These are phyloP conservation scores for Colletotrichum sidae DNA, from an alignment of 2,329 filamentous ascomycete genomes.

Conservation along the genomic window DNA sequence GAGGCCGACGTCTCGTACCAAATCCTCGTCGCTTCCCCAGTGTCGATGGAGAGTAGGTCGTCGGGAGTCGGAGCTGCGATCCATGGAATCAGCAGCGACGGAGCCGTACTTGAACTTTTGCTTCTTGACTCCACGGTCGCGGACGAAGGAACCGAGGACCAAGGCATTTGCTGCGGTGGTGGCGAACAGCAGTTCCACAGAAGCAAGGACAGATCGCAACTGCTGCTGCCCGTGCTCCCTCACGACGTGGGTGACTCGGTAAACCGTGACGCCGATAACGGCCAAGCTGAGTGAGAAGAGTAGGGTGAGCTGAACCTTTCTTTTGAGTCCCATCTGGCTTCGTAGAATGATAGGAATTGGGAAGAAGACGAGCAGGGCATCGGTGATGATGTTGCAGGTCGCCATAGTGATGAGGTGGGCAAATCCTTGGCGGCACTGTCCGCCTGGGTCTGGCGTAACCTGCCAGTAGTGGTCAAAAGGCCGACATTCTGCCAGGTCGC, in stretches of 20 bases:
- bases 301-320: constrained; percentile 81
- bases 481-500: constrained; percentile 85
- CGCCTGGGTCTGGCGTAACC: constrained; percentile 86
- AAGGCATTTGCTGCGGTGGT: constrained; percentile 89
- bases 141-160: constrained; percentile 90
- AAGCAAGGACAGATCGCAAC: constrained; percentile 88
- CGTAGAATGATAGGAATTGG: constrained; percentile 88
- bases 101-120: constrained; percentile 79
- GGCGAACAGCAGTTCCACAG: constrained; percentile 89
- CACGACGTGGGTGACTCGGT: constrained; percentile 85
- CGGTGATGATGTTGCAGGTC: constrained; percentile 88
- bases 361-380: constrained; percentile 87
- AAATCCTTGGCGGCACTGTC: constrained; percentile 86
- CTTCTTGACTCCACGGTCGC: constrained; percentile 92
- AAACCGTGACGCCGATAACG: constrained; percentile 83
- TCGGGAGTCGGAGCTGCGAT: constrained; percentile 54
- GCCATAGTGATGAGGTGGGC: constrained; percentile 91
- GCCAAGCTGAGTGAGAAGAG: constrained; percentile 88
- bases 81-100: constrained; percentile 71
- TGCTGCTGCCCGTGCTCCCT: constrained; percentile 79
- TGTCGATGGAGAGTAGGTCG: constrained; percentile 69
- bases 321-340: constrained; percentile 79
- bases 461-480: constrained; percentile 83
- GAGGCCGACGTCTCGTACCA: constrained; percentile 84
- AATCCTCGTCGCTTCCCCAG: constrained; percentile 92